Evolutionary conservation across 2,329 filamentous ascomycete species (phyloP), one percentile per base, ranked within the genome.

Genomic region (Hirsutella thompsonii): DNA sequence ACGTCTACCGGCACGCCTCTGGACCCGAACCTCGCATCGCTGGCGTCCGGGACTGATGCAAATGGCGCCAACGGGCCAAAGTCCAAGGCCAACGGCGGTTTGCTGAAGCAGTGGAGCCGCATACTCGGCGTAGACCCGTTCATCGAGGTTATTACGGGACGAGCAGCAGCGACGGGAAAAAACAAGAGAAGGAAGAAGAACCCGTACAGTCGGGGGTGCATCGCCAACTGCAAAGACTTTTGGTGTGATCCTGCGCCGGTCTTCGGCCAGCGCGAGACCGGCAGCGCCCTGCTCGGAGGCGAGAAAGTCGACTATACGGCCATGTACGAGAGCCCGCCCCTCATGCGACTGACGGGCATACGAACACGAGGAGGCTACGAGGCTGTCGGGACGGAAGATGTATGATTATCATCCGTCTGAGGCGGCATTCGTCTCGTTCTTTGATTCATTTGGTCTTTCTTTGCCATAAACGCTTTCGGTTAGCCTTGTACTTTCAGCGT

Each of bases 201-300:
- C 57, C 89, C 89, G 0, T 98, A 90, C 60, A 90, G 80, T 43
- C 72, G 79, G 26, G 92, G 92, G 8, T 70, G 87, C 32, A 52
- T 93, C n/a, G 75, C 80, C 44, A 98, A 98, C 57, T 98, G 92
- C 62, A 82, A 77, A 49, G 93, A 98, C 61, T 98, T 98, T 59
- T 96, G 89, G 87, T 90, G 84, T 53, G 92, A 96, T 56, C 79
- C 85, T 2, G 81, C 84, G 2, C 83, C 90, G 0, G 60, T 94
- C 16, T 90, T 94, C 57, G 79, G 82, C 10, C 76, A 72, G 51
- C 74, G 82, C 43, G 78, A 85, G 52, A 81, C 76, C 39, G 89
- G 89, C 11, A 70, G 72, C 35, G 88, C 83, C 0, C 65, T 88
- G 57, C 64, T 98, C 8, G 85, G 79, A 13, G 90, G 92, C 2